Base-by-base conservation (phyloP, 768 basidiomycete genomes). In the Mrakia frigida region DNA sequence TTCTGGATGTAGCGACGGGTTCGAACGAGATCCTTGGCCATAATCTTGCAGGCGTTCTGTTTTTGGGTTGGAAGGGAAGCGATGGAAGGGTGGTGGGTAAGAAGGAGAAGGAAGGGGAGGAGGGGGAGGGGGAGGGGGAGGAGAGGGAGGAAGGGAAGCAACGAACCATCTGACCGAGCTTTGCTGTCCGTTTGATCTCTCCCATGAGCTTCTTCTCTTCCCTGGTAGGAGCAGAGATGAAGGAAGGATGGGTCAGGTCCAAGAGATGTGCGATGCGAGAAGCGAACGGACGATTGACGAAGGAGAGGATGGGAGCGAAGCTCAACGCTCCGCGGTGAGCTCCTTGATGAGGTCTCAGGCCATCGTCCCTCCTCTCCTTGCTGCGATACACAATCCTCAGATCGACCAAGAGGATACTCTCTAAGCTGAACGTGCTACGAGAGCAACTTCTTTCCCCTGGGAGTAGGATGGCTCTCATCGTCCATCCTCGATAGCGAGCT, bases 11-110 rank as follows among this genome's bases (percentile, higher is more conserved):
- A 98, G 81, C 92, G 89, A 69, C 97, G 88, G 16, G 96, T 98
- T 79, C 97, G 89, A 79, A 98, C 94, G 75, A 99, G 90, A 82
- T 99, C 97, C 84, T 97, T 98, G 35, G 97, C 97, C 91, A 98
- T 97, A 79, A 98, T 92, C 87, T 98, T 98, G 86, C 95, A 98
- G 31, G 96, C 94, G 82, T 93, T 94, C 96, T 98, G 84, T 14
- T 43, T n/a, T n/a, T n/a, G n/a, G 25, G 31, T 28, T 31, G 25
- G 13, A n/a, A n/a, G 3, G 56, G 25, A 60, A 16, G 43, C 0
- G 56, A 28, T 9, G 37, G 25, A 31, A 35, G n/a, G 28, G 33
- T 6, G 39, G 6, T 21, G 52, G 14, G 31, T 11, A 6, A 23
- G 33, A 63, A 23, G 9, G 14, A 33, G 21, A 31, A 10, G 25